Percentiles rank a stretch among this genome's conserved stretches.
Evolutionary conservation across 768 basidiomycete genomes (phyloP).

Genomic region (Dioszegia aurantiaca): DNA sequence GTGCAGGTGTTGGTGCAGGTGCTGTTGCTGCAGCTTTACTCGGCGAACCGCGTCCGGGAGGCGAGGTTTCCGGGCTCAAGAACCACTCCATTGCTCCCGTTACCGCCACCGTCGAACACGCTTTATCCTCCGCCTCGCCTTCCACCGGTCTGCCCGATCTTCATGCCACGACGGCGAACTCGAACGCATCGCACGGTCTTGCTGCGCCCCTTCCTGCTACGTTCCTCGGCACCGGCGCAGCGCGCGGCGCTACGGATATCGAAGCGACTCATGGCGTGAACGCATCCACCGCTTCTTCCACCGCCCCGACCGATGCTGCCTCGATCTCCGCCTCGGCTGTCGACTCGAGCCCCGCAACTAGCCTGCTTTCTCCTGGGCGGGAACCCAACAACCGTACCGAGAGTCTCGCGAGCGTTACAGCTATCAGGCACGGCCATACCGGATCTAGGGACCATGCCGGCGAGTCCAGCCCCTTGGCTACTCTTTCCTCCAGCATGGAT

Average conservation of each 20-base stretch:
- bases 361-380: not conserved
- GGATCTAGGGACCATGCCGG: constrained; percentile 21
- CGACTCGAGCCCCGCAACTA: not conserved
- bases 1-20: not conserved
- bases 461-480: not conserved
- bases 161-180: not conserved
- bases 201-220: not conserved
- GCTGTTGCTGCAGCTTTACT: not conserved
- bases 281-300: not conserved
- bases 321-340: constrained; percentile 10
- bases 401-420: constrained; percentile 34
- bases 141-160: not conserved
- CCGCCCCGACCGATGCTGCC: constrained; percentile 1
- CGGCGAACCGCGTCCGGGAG: not conserved
- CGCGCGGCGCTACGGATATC: constrained; percentile 39
- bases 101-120: not conserved
- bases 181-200: not conserved
- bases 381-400: not conserved
- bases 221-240: constrained; percentile 11
- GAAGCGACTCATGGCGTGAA: constrained; percentile 20
- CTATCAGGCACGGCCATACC: constrained; percentile 40
- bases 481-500: not conserved
- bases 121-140: not conserved
- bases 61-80: not conserved
- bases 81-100: not conserved